Percentiles rank a stretch among this genome's conserved stretches.
These are phyloP conservation scores for Punica granatum DNA, from an alignment of 345 rosid species.

Conservation along the genomic window DNA sequence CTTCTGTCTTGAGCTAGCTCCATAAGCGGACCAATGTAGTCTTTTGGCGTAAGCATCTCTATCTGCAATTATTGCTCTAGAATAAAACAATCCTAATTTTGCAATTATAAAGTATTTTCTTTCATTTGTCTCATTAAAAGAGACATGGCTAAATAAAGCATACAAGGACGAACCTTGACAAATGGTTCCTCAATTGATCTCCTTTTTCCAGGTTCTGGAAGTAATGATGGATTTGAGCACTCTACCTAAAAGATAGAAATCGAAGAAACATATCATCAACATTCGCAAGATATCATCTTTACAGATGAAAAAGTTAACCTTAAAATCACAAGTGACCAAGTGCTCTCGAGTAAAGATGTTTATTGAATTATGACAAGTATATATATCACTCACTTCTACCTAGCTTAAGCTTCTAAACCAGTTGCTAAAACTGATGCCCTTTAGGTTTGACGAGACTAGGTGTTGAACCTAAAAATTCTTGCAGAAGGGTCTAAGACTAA, in stretches of 20 bases:
- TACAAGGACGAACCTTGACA: constrained; percentile 57
- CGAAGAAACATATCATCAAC: not conserved
- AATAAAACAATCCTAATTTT: constrained; percentile 7
- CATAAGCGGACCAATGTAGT: constrained; percentile 88
- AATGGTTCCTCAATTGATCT: constrained; percentile 84
- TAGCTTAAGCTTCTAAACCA: not conserved
- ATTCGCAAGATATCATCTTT: not conserved
- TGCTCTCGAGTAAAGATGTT: not conserved
- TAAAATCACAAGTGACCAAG: not conserved
- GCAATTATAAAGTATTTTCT: not conserved
- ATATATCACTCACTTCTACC: not conserved
- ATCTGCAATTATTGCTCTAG: constrained; percentile 42
- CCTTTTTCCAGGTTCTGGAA: constrained; percentile 94
- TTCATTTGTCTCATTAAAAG: not conserved
- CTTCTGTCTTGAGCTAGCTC: constrained; percentile 97
- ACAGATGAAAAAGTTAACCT: not conserved
- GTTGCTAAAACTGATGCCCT: not conserved
- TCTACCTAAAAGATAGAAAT: constrained; percentile 49
- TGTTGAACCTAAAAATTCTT: too few species aligned
- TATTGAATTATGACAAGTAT: not conserved
- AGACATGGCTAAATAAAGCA: not conserved
- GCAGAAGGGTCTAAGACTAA: too few species aligned
- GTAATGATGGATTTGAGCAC: constrained; percentile 95
- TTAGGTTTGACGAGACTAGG: not conserved
- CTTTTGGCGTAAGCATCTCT: constrained; percentile 97